A percentile compares a stretch with the other conserved stretches of the same genome.
These are phyloP conservation scores for Triangularia verruculosa DNA, from an alignment of 2,329 filamentous ascomycete species.

Conservation along the genomic window DNA sequence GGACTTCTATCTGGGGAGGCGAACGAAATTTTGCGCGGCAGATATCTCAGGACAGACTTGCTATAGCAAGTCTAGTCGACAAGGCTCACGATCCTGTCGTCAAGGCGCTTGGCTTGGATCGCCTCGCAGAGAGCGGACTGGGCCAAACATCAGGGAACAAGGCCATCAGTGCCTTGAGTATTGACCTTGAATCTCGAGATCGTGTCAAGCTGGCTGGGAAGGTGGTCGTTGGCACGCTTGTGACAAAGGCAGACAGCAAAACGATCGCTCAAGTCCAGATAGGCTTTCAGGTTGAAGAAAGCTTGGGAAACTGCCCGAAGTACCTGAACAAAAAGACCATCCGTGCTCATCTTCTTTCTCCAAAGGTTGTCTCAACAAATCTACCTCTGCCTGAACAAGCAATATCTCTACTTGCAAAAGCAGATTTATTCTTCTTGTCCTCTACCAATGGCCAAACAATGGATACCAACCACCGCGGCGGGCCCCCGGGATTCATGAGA, in stretches of 20 bases:
- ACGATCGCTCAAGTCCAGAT: constrained; percentile 45
- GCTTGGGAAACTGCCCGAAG: constrained; percentile 81
- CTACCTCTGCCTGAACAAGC: constrained; percentile 51
- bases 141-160: constrained; percentile 35
- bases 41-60: constrained; percentile 49
- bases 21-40: constrained; percentile 63
- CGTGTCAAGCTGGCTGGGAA: constrained; percentile 71
- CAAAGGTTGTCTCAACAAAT: constrained; percentile 37
- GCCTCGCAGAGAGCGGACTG: constrained; percentile 41
- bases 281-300: constrained; percentile 67
- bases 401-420: constrained; percentile 55
- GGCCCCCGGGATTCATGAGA: constrained; percentile 69
- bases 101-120: constrained; percentile 53
- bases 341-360: constrained; percentile 49
- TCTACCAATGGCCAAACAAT: constrained; percentile 65
- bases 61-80: constrained; percentile 64
- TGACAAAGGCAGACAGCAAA: not conserved
- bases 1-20: constrained; percentile 79
- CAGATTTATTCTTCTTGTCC: constrained; percentile 78
- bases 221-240: constrained; percentile 62
- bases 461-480: constrained; percentile 83
- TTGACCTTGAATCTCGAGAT: constrained; percentile 65
- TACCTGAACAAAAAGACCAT: constrained; percentile 76
- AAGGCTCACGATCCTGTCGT: constrained; percentile 66
- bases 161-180: constrained; percentile 48